phyloP scores from a whole-genome alignment of 371 early-diverging fungal genomes.

The Syncephalastrum sp. region DNA sequence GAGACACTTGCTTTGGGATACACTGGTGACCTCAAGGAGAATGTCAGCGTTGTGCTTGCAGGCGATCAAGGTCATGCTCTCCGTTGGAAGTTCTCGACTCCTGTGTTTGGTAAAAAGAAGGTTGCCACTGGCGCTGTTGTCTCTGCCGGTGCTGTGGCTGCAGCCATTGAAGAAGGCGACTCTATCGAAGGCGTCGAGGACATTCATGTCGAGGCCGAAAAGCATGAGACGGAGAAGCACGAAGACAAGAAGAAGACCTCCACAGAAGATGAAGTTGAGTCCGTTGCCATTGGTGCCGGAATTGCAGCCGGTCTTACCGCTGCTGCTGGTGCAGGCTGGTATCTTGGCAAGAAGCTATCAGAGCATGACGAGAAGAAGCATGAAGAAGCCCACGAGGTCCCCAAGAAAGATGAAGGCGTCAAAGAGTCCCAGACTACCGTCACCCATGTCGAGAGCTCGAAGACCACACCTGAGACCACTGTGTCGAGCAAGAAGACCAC shows the following conservation, averaged over 20 bases:
- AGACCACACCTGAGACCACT: constrained; percentile 1
- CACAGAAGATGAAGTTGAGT: background rate
- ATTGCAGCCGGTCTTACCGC: constrained; percentile 3
- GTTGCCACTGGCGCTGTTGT: constrained; percentile 1
- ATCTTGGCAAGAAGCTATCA: background rate
- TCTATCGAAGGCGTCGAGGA: constrained; percentile 25
- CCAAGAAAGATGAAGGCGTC: no score
- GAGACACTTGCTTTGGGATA: constrained; percentile 26
- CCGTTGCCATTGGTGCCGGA: constrained; percentile 9
- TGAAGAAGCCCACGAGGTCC: no score
- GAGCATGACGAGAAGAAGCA: no score
- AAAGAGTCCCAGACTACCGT: no score
- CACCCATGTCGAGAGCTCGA: no score
- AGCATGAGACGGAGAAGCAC: constrained; percentile 10
- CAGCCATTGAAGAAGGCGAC: constrained; percentile 22
- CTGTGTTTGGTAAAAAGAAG: constrained; percentile 37
- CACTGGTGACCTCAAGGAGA: constrained; percentile 5
- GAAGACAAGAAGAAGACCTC: constrained; percentile 7
- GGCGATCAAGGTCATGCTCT: constrained; percentile 8
- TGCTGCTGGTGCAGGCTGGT: constrained; percentile 4
- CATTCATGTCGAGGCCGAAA: constrained; percentile 8
- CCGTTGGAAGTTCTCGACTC: constrained; percentile 41
- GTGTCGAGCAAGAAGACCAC: background rate
- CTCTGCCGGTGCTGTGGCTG: constrained; percentile 12
- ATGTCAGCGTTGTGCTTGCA: constrained; percentile 4